phyloP scores from a whole-genome alignment of 1,284 basidiomycete species.

The Melanopsichium pennsylvanicum region DNA sequence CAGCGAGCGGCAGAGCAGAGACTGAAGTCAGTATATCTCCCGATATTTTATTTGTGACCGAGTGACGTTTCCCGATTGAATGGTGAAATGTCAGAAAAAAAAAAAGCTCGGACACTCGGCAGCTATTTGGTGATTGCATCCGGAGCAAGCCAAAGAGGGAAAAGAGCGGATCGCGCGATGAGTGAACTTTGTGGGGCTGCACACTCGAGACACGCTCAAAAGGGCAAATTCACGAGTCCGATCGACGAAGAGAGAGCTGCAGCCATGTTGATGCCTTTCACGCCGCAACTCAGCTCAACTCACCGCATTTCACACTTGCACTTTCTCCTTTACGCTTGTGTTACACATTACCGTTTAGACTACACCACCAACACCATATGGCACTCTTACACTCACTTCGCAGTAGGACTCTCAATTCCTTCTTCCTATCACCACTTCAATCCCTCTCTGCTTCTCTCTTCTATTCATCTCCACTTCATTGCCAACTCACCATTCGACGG shows the following conservation, averaged over 20 bases:
- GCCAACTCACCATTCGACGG: too few species aligned
- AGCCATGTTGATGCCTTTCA: conserved; percentile 1
- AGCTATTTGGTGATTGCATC: conserved; percentile 20
- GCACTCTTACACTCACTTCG: too few species aligned
- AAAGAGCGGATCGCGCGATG: background rate
- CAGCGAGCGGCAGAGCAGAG: background rate
- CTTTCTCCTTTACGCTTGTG: background rate
- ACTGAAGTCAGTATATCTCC: conserved; percentile 3
- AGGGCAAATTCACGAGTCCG: conserved; percentile 2
- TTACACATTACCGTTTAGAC: background rate
- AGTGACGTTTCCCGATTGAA: too few species aligned
- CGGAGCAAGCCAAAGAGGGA: conserved; percentile 1
- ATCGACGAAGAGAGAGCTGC: conserved; percentile 5
- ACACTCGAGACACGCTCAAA: too few species aligned
- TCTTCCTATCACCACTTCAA: too few species aligned
- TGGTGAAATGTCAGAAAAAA: background rate
- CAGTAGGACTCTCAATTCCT: too few species aligned
- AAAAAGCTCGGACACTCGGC: conserved; percentile 2
- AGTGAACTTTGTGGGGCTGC: background rate
- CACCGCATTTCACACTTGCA: background rate
- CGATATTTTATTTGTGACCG: conserved; percentile 2
- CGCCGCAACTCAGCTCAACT: conserved; percentile 3
- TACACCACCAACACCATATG: background rate
- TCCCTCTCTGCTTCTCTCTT: too few species aligned
- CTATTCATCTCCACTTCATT: too few species aligned